Evolutionary conservation across 495 filamentous ascomycete species (phyloP), one percentile per base, ranked within the genome.

Genomic region (Aspergillus haitiensis): DNA sequence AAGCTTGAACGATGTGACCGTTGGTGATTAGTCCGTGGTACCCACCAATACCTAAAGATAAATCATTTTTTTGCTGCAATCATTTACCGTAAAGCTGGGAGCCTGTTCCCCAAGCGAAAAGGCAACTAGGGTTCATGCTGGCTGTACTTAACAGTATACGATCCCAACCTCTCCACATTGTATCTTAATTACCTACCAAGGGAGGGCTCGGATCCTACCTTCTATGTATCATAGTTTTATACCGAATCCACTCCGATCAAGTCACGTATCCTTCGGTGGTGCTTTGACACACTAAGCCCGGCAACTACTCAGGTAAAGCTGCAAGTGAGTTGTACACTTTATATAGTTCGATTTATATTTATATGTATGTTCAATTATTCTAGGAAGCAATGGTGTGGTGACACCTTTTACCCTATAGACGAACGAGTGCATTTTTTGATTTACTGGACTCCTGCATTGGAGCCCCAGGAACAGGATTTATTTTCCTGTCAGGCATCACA

Each of bases 401-500:
- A 16, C 42, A 46, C 42, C 11, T 46, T 16, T n/a, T 21, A 15
- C 27, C 44, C n/a, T 2, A 21, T 47, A 18, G 12, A 42, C 15
- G 15, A 15, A 42, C 9, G 9, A 47, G 27, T 47, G 9, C n/a
- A 16, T 18, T 21, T 18, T 16, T 47, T 16, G 10, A 18, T n/a
- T 9, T 47, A 18, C 44, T 21, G n/a, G 9, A 16, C 5, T 47
- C 27, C 44, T 47, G 7, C n/a, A 47, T 21, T 7, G 15, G 15
- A 18, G 16, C 44, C 44, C 44, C 44, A 47, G 44, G 44, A 47
- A 47, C 44, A 47, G 44, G n/a, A 6, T 21, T 18, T 5, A 47
- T 47, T 47, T 47, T 47, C n/a, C 44, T 47, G 44, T 47, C 44
- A 47, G 44, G 44, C 44, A 47, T n/a, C 44, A 47, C 44, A 47